phyloP scores from a whole-genome alignment of 2,329 filamentous ascomycete species.

The Zymoseptoria brevis region DNA sequence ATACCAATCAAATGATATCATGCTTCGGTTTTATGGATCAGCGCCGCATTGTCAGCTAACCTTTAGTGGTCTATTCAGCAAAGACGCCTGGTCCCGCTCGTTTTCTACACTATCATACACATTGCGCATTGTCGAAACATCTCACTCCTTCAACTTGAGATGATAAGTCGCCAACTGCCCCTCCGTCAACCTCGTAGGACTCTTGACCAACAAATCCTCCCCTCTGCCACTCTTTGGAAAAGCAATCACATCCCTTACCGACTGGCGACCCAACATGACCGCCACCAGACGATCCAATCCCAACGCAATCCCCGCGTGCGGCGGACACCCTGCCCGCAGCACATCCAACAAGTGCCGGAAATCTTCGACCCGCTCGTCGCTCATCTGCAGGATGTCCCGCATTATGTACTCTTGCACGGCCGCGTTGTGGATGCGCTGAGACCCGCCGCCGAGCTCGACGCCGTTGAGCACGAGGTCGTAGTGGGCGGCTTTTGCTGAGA shows the following conservation, averaged over 20 bases:
- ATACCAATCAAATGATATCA: background rate
- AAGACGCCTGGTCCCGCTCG: background rate
- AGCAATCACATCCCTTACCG: constrained; percentile 86
- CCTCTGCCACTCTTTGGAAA: constrained; percentile 93
- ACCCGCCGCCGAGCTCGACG: constrained; percentile 87
- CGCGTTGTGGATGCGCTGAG: constrained; percentile 80
- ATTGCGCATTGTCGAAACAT: background rate
- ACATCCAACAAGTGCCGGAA: constrained; percentile 82
- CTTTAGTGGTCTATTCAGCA: background rate
- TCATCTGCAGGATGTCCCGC: constrained; percentile 74
- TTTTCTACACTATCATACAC: background rate
- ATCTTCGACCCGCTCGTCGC: constrained; percentile 60
- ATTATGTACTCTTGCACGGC: constrained; percentile 78
- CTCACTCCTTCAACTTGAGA: constrained; percentile 31
- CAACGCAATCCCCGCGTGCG: constrained; percentile 86
- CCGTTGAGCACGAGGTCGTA: constrained; percentile 97
- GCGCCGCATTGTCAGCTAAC: background rate
- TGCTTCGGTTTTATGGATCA: background rate
- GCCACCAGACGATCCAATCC: constrained; percentile 85
- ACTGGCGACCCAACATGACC: constrained; percentile 66
- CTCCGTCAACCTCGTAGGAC: constrained; percentile 60
- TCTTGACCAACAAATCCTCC: constrained; percentile 74
- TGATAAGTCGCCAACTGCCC: constrained; percentile 55
- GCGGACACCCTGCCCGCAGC: constrained; percentile 77
- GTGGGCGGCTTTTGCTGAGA: constrained; percentile 70